Evolutionary conservation across 73 alveolate genomes (phyloP), one percentile per base, ranked within the genome.

Genomic region (Symbiodinium natans): DNA sequence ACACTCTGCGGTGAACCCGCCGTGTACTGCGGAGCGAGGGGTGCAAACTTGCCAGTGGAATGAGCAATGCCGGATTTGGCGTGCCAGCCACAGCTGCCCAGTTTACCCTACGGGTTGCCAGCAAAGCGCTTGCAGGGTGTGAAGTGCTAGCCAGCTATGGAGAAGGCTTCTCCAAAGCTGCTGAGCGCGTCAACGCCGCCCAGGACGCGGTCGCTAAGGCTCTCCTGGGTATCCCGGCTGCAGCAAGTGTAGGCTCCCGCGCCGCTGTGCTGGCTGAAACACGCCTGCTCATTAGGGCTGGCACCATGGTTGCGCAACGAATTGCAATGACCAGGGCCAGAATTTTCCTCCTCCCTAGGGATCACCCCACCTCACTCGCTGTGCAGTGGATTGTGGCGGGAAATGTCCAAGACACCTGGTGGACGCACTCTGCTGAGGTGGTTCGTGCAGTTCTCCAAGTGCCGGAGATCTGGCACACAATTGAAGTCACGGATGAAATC

Each of bases 201-300:
- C 92, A 83, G 42, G 21, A 83, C 74, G 21, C 25, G 6, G 92
- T 83, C 2, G 92, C 92, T 33, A 83, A 83, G 73, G 73, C 73
- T 6, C 34, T 41, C n/a, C 8, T 83, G 74, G 31, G 68, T n/a
- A 25, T 52, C 42, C 92, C 92, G 29, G 52, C 33, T 7, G 13
- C 75, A 8, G 92, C 75, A 7, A 52, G 54, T 43, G 41, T 83
- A 7, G 92, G 92, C 38, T 40, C 43, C 43, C 36, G 33, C 29
- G 92, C 54, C 8, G 92, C 71, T 8, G 92, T 41, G 15, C 33
- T 83, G 1, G 92, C 92, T 0, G 92, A 83, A 42, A 83, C 71
- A 7, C 39, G 74, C 41, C 73, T 83, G 0, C 33, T 83, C 9
- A 83, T 73, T 13, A 25, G 74, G 73, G 92, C 92, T 8, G 73